Base-by-base conservation (phyloP, 495 filamentous ascomycete genomes). In the Viridothelium virens region DNA sequence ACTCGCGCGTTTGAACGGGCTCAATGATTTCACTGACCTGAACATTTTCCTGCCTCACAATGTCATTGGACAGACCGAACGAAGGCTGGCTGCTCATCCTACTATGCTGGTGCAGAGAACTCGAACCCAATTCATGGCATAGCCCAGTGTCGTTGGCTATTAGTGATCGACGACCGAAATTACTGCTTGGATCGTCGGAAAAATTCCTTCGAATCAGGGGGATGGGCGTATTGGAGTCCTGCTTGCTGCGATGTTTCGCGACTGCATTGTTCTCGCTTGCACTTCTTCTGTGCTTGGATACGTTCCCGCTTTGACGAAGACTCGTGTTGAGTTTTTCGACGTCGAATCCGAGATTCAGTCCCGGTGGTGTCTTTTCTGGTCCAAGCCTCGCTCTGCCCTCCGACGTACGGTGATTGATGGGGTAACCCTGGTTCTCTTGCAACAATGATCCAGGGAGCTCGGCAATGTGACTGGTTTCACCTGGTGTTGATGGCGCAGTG, bases 391-490 rank as follows among this genome's bases (percentile, higher is more conserved):
- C 67, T 63, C 50, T 65, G 38, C 62, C 65, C 67, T 66, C 66
- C 65, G 68, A 65, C 65, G 63, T 64, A 68, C 7, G 38, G 62
- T 47, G 46, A 63, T 50, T 3, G 69, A 38, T 37, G 18, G 67
- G 63, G 70, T 59, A 69, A 12, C 71, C 71, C 59, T 72, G 68
- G 67, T 73, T 75, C 46, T 72, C 72, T 38, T 75, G 66, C 4
- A 72, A 67, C 7, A 76, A 62, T 33, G 75, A 77, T 48, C 74
- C 75, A 39, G 75, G 73, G 4, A 77, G 70, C 59, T 77, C 75
- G 12, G 66, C 74, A 33, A 72, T 56, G 5, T 16, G 31, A 11
- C 62, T 62, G 6, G 65, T 68, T 36, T 70, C 70, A 46, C 41
- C 46, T 5, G 74, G 74, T 38, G 71, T 73, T 2, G 70, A 66